These are phyloP conservation scores for Plantago elongata DNA, from an alignment of 257 asterid species.

Conservation along the genomic window DNA sequence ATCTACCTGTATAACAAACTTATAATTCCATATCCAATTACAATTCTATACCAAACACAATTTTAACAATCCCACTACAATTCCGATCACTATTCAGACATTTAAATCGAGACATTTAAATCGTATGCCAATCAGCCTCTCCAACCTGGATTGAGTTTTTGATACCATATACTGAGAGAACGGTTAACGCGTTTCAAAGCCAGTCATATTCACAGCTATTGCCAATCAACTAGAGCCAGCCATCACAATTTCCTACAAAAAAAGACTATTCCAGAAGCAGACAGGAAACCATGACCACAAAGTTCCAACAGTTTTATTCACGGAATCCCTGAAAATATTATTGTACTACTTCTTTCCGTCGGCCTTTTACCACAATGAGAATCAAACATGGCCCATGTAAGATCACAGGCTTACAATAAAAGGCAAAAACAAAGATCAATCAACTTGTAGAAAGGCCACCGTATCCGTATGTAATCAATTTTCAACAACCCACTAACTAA, in stretches of 20 bases:
- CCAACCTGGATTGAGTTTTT: too few relatives aligned
- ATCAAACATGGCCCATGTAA: constrained; percentile 2
- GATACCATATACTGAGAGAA: too few relatives aligned
- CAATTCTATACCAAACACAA: too few relatives aligned
- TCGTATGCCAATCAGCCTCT: too few relatives aligned
- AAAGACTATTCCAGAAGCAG: background rate
- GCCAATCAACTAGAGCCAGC: constrained; percentile 8
- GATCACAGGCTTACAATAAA: too few relatives aligned
- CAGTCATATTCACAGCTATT: constrained; percentile 1
- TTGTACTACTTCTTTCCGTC: background rate
- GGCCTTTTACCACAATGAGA: constrained; percentile 4
- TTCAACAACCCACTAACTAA: background rate
- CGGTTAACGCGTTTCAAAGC: constrained; percentile 1
- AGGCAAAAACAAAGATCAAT: background rate
- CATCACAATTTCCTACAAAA: background rate
- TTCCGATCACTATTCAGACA: too few relatives aligned
- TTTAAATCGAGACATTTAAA: too few relatives aligned
- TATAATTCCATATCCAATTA: too few relatives aligned
- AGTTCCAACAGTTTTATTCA: background rate
- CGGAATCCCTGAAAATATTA: background rate
- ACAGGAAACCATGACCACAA: background rate
- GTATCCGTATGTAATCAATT: background rate
- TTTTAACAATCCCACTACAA: too few relatives aligned
- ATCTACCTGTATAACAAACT: too few relatives aligned
- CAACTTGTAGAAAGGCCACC: background rate